Base-by-base conservation (phyloP, 495 filamentous ascomycete genomes). In the Hyphodiscus hymeniophilus region DNA sequence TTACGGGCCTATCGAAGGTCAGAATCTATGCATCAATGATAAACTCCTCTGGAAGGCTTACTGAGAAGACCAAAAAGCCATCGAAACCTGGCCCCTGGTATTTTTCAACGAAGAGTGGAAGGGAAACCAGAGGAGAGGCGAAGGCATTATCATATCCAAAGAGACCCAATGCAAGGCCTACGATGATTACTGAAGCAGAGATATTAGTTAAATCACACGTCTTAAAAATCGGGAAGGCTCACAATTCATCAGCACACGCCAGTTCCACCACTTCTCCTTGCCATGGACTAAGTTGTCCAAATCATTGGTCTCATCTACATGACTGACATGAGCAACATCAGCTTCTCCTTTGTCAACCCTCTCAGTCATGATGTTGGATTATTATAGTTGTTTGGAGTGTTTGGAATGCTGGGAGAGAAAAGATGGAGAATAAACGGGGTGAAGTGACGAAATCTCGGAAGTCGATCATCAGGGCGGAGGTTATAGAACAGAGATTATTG, bases 61-160 rank as follows among this genome's bases (percentile, higher is more conserved):
- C 36, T 10, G 16, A 39, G 17, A 18, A 10, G 10, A 39, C 36
- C 10, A 39, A 18, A 39, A 18, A 8, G 8, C 30, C 30, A n/a
- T 33, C 30, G n/a, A 39, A 16, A 39, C 10, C 16, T 10, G 16
- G 36, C 10, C 36, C 36, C 17, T 39, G 36, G 17, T 39, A 39
- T 39, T 39, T 39, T 39, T 39, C 16, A 18, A 39, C 16, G 17
- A 39, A 39, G 7, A 39, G 36, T 39, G 40, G 40, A 7, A 43
- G 17, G 8, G 12, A 26, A 10, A 43, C 12, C 5, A 43, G 40
- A 17, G 40, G 40, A 43, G 17, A 22, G 18, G 40, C 40, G 24
- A 43, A 43, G 10, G 12, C 16, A 39, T 39, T 39, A 18, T 39
- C 36, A 16, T 39, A 39, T 10, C 36, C 36, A 39, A 39, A 39